Percentiles rank a stretch among this genome's conserved stretches.
Conservation (phyloP, 306 rosid species). For the Prunus dulcis region DNA sequence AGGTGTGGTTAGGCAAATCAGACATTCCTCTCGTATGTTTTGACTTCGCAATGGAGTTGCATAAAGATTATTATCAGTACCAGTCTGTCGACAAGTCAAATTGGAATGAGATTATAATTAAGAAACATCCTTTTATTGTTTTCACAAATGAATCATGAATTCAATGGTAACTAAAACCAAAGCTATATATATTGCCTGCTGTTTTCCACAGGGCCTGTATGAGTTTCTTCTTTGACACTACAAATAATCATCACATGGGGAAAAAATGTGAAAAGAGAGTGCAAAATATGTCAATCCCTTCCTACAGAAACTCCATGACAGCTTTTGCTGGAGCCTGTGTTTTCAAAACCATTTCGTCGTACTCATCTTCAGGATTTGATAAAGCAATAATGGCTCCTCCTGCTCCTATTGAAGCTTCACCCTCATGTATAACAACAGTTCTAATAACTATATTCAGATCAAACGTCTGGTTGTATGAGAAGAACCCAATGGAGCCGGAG, state of each 20-base stretch:
- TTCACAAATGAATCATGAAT: constrained; percentile 7
- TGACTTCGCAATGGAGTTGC: neutral
- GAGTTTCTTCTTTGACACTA: constrained; percentile 1
- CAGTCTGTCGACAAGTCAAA: neutral
- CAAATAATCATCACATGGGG: neutral
- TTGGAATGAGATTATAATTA: neutral
- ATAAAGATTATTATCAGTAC: too few relatives aligned
- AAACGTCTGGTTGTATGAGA: constrained; percentile 85
- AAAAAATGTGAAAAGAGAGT: neutral
- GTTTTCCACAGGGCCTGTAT: constrained; percentile 12
- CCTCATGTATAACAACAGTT: constrained; percentile 72
- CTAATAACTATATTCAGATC: constrained; percentile 96
- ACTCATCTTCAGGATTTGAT: constrained; percentile 86
- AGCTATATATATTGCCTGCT: constrained; percentile 6
- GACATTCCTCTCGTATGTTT: neutral
- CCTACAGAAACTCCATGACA: constrained; percentile 57
- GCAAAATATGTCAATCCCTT: constrained; percentile 19
- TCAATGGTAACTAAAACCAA: neutral
- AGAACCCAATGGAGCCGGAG: constrained; percentile 92
- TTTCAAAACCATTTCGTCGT: constrained; percentile 89
- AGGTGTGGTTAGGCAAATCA: neutral
- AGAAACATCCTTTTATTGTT: neutral
- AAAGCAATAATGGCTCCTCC: constrained; percentile 95
- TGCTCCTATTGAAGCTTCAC: constrained; percentile 97
- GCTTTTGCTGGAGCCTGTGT: constrained; percentile 76